Base-by-base conservation (phyloP, 2,329 filamentous ascomycete genomes). In the Arthrinium puccinioides region DNA sequence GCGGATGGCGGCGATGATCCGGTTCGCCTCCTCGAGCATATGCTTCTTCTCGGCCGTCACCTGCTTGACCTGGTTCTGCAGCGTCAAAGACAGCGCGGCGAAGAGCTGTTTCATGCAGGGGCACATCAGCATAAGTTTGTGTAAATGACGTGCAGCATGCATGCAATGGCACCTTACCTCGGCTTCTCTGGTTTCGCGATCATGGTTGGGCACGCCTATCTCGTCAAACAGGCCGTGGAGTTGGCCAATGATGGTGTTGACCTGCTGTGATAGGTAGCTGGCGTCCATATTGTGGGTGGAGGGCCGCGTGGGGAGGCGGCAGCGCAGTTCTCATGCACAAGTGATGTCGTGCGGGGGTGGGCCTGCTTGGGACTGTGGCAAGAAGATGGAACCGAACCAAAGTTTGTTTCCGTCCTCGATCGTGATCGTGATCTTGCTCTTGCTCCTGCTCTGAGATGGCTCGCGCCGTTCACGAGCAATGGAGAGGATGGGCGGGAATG, bases 181-280 rank as follows among this genome's bases (percentile, higher is more conserved):
- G 57, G 86, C 77, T 59, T 97, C 90, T 53, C 92, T 76, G 34
- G 78, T 74, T 57, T 97, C 88, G 55, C 92, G 84, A 62, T 97
- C 92, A 79, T 95, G 88, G 54, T 70, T 79, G 20, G 90, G 79
- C n/a, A 98, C 85, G 41, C 92, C 92, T 55, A 98, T 98, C 59
- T 98, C 90, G 61, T 98, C 92, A 56, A 96, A 98, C 40, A 97
- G 76, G 47, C 84, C 85, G 64, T 97, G 90, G 43, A 98, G 76
- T 64, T 96, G 88, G 61, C 79, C 79, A 59, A 97, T 88, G 57
- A 95, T 96, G 54, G 78, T 87, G 50, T 87, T 92, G 66, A 98
- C 87, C 76, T 97, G 92, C 61, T 94, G 87, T 52, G 87, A 85
- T 57, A 97, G 73, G 63, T 94, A 94, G 60, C 85, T 87, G 41